A percentile compares a stretch with the other conserved stretches of the same genome.
Conservation (phyloP, 2,329 filamentous ascomycete species). For the Aspergillus ochraceus region DNA sequence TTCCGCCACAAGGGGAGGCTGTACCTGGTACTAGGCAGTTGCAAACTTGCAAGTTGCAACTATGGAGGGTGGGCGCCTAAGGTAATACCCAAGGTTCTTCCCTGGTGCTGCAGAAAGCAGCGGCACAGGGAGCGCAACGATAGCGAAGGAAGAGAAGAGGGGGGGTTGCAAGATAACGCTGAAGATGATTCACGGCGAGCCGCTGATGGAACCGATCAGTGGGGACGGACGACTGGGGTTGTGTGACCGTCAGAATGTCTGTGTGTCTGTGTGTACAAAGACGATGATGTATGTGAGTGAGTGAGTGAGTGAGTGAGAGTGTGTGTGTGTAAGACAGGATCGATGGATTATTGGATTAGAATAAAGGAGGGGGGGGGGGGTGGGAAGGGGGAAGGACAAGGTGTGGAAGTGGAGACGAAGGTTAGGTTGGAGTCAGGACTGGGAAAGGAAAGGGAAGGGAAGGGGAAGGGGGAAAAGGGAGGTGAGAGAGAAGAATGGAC, state of each 20-base stretch:
- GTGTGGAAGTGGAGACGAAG: conserved; percentile 16
- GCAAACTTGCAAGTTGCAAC: not conserved
- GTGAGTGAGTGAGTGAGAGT: not conserved
- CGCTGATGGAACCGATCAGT: conserved; percentile 24
- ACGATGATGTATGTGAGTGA: conserved; percentile 3
- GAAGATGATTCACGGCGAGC: conserved; percentile 22
- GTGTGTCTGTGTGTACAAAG: conserved; percentile 12
- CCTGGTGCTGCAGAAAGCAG: conserved; percentile 17
- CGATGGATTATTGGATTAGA: conserved; percentile 16
- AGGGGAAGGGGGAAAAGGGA: not conserved
- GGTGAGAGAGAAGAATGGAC: conserved; percentile 3
- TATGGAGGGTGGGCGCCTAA: not conserved
- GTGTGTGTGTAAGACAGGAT: not conserved
- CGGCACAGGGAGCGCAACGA: not conserved
- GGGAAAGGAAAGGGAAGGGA: conserved; percentile 4
- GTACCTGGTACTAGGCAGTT: not conserved
- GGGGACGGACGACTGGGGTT: conserved; percentile 20
- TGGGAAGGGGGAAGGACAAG: conserved; percentile 3
- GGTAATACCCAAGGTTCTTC: conserved; percentile 15
- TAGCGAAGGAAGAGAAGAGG: not conserved
- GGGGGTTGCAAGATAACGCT: conserved; percentile 4
- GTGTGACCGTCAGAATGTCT: conserved; percentile 4
- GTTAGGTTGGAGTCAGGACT: conserved; percentile 10
- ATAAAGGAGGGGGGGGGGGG: not conserved
- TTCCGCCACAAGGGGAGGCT: conserved; percentile 22